Conservation (phyloP, 108 stramenopile genomes). For the Pseudonitzschia delicatissima region DNA sequence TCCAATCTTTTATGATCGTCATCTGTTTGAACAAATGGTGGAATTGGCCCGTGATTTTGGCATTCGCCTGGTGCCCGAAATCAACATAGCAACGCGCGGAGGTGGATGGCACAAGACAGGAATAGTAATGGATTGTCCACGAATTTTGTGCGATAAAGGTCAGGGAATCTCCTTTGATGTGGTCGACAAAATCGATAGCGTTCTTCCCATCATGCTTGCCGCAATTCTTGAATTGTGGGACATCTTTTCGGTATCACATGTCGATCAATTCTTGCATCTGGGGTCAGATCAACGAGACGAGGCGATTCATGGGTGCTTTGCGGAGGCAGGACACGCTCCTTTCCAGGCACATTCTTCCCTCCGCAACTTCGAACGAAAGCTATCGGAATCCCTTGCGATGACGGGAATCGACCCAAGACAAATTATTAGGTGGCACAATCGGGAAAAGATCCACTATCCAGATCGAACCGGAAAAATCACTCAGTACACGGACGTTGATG, state of each 20-base stretch:
- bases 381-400: conserved; percentile 2
- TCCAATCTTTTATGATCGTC: conserved; percentile 1
- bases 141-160: conserved; percentile 11
- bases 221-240: conserved; percentile 14
- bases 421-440: conserved; percentile 32
- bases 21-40: conserved; percentile 8
- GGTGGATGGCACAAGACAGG: conserved; percentile 33
- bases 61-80: conserved; percentile 38
- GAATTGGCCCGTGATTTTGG: background rate
- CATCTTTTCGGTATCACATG: background rate
- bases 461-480: conserved; percentile 27
- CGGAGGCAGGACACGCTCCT: conserved; percentile 4
- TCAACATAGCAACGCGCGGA: conserved; percentile 25
- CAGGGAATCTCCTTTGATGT: conserved; percentile 19
- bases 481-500: conserved; percentile 18
- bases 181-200: conserved; percentile 8
- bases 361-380: conserved; percentile 21
- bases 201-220: conserved; percentile 4
- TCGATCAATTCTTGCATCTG: conserved; percentile 24
- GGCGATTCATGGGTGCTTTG: conserved; percentile 17
- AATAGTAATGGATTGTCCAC: conserved; percentile 28
- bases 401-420: conserved; percentile 2
- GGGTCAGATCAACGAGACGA: conserved; percentile 32
- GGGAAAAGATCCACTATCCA: conserved; percentile 20
- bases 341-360: conserved; percentile 3